phyloP scores from a whole-genome alignment of 768 basidiomycete genomes.

The Lactarius tabidus region DNA sequence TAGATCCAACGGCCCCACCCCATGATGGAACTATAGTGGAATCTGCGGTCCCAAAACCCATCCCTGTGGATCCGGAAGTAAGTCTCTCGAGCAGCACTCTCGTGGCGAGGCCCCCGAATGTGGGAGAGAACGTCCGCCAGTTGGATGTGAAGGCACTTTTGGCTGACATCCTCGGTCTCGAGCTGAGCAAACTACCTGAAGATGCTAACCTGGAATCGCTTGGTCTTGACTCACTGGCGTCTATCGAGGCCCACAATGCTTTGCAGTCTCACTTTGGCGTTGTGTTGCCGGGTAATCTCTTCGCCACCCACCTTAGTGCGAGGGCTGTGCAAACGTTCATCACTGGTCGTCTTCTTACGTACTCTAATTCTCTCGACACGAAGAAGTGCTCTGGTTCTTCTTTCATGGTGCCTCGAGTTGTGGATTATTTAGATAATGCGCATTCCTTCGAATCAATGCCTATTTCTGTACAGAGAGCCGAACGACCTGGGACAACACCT shows the following conservation, averaged over 20 bases:
- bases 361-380: neutral
- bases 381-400: neutral
- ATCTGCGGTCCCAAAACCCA: neutral
- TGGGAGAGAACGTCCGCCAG: slow-evolving; percentile 13
- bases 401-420: too few species aligned
- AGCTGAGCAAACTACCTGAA: slow-evolving; percentile 39
- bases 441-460: slow-evolving; percentile 32
- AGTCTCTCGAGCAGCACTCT: neutral
- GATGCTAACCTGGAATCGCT: slow-evolving; percentile 45
- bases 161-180: slow-evolving; percentile 42
- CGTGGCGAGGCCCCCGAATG: slow-evolving; percentile 13
- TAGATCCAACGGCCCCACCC: neutral
- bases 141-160: slow-evolving; percentile 38
- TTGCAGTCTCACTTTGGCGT: slow-evolving; percentile 41
- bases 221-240: slow-evolving; percentile 61
- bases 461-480: slow-evolving; percentile 37
- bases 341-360: slow-evolving; percentile 2
- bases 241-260: slow-evolving; percentile 55
- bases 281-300: slow-evolving; percentile 43
- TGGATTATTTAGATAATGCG: neutral
- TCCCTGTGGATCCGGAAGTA: neutral
- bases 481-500: slow-evolving; percentile 32
- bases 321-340: slow-evolving; percentile 37
- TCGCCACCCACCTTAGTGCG: slow-evolving; percentile 40
- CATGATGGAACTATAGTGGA: neutral